phyloP scores from a whole-genome alignment of 345 rosid genomes.

The Melaleuca alternifolia region DNA sequence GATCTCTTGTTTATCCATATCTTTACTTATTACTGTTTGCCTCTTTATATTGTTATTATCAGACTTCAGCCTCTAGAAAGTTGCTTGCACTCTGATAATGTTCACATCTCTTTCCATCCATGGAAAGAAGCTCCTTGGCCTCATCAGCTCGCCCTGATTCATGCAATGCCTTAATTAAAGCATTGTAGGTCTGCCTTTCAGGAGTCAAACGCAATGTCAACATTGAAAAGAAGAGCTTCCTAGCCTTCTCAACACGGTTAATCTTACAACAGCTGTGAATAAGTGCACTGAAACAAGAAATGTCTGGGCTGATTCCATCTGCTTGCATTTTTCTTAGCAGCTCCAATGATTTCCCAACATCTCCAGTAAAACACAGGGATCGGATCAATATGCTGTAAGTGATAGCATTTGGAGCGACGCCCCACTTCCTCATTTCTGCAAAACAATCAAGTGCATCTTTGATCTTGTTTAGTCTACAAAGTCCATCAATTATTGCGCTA shows the following conservation, averaged over 20 bases:
- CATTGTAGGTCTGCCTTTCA: constrained; percentile 47
- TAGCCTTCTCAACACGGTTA: constrained; percentile 45
- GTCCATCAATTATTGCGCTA: constrained; percentile 64
- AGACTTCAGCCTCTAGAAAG: constrained; percentile 17
- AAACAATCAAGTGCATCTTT: constrained; percentile 85
- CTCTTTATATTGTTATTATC: constrained; percentile 4
- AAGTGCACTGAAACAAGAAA: constrained; percentile 53
- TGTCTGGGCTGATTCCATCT: constrained; percentile 48
- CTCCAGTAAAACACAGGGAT: constrained; percentile 42
- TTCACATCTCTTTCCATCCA: constrained; percentile 52
- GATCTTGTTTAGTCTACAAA: constrained; percentile 44
- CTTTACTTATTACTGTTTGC: constrained; percentile 13
- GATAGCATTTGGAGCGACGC: constrained; percentile 58
- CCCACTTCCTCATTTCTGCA: constrained; percentile 74
- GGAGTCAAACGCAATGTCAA: constrained; percentile 45
- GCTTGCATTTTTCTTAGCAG: constrained; percentile 51
- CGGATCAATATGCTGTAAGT: constrained; percentile 63
- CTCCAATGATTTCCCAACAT: constrained; percentile 38
- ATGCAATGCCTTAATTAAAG: constrained; percentile 41
- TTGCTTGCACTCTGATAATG: constrained; percentile 49
- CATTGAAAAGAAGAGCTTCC: constrained; percentile 45
- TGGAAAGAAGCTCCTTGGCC: constrained; percentile 43
- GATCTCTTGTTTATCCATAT: constrained; percentile 6
- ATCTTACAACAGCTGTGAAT: constrained; percentile 53
- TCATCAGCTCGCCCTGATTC: constrained; percentile 43